Evolutionary conservation across 2,329 filamentous ascomycete species (phyloP), one percentile per base, ranked within the genome.

Genomic region (Pseudopyrenochaeta lycopersici): DNA sequence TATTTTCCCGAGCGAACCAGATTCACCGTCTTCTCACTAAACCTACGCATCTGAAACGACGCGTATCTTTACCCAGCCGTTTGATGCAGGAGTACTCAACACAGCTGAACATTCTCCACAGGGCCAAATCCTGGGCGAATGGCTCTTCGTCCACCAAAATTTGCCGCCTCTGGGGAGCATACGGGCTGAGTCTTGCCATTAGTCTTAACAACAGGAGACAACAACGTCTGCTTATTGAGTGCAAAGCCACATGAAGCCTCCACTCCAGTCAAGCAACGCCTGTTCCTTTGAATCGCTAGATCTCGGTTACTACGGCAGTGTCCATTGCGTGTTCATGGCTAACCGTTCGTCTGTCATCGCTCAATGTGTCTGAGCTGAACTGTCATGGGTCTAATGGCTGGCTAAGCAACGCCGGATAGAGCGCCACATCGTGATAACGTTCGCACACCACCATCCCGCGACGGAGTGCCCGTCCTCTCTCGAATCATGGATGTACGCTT

Each of bases 1-100:
- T 29, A 43, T 60, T 52, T 54, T 49, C 49, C 54, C 58, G 44
- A 53, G 54, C 60, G 54, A 63, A 58, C 58, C 49, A 58, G 42
- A 46, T 53, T 46, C 51, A 36, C 29, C 43, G 32, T 47, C 49
- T 48, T 52, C 56, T 55, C 58, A 51, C 56, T 46, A 48, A 52
- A 45, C 32, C 30, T 45, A 23, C 40, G 12, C 27, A 39, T 48
- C 53, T 60, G 58, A 63, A 62, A 62, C 55, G 21, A 46, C 33
- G 33, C 43, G 11, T 27, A 39, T 11, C 12, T 35, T 40, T 12
- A 40, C 39, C 42, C 52, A 49, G 54, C 52, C 52, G 47, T 54
- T 54, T 46, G 30, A 47, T 45, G 49, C 60, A 60, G 48, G 47
- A 52, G 49, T 49, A 39, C 27, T 11, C 17, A 42, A 36, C 42